A percentile compares a stretch with the other conserved stretches of the same genome.
These are phyloP conservation scores for Podochytrium sp. DNA, from an alignment of 192 early-diverging fungal genomes.

Conservation along the genomic window DNA sequence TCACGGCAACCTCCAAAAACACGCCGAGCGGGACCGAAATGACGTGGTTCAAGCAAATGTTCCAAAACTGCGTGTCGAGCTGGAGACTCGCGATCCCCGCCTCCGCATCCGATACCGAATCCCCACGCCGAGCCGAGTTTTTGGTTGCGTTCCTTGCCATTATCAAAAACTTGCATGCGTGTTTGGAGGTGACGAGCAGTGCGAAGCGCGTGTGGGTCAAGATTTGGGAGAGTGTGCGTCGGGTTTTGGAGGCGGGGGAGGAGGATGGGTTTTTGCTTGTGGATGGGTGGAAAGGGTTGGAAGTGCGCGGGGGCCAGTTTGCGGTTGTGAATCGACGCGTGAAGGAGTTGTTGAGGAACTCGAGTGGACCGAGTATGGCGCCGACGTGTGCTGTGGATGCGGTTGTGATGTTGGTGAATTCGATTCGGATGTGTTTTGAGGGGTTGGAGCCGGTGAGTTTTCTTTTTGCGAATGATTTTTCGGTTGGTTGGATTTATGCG, in stretches of 20 bases:
- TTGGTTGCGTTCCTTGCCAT: conserved; percentile 4
- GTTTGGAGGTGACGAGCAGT: neutral
- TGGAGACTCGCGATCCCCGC: neutral
- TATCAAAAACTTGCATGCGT: neutral
- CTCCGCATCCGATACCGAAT: neutral
- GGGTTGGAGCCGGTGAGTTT: neutral
- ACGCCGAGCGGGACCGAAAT: conserved; percentile 19
- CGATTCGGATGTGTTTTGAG: conserved; percentile 10
- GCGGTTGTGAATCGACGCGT: conserved; percentile 1
- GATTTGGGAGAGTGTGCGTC: neutral
- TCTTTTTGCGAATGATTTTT: neutral
- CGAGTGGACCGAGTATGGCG: neutral
- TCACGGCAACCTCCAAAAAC: neutral
- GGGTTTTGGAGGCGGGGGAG: neutral
- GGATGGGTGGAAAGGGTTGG: neutral
- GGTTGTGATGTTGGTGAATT: conserved; percentile 15
- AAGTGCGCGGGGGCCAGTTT: neutral
- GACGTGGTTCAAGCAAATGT: conserved; percentile 16
- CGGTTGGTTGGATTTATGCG: neutral
- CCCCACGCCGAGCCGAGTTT: neutral
- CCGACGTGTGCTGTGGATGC: neutral
- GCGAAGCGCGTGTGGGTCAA: neutral
- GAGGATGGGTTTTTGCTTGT: neutral
- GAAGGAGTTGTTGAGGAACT: neutral
- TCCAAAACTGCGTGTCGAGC: conserved; percentile 9